Evolutionary conservation across 768 basidiomycete species (phyloP).

Genomic region (Pleurotus sapidus): DNA sequence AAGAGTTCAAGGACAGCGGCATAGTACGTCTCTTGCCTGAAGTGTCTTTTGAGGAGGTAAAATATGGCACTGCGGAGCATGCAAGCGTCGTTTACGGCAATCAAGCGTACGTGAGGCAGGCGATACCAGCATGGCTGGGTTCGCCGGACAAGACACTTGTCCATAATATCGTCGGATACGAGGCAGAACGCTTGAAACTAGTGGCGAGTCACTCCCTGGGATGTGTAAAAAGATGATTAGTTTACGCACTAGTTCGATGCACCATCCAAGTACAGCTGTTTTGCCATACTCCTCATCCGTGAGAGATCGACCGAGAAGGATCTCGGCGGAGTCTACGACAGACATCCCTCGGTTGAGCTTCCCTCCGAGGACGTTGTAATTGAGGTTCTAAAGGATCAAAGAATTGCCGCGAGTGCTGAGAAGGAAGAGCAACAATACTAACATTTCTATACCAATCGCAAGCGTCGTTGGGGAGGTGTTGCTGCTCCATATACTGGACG

Average conservation of each 20-base stretch:
- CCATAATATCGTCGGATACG: slow-evolving; percentile 97
- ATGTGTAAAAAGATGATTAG: neutral
- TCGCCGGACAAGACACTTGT: slow-evolving; percentile 87
- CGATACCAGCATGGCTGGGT: slow-evolving; percentile 95
- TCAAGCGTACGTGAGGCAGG: slow-evolving; percentile 59
- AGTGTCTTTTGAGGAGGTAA: slow-evolving; percentile 80
- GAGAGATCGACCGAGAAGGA: slow-evolving; percentile 68
- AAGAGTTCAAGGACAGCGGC: slow-evolving; percentile 87
- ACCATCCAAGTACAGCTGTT: slow-evolving; percentile 89
- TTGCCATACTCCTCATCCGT: slow-evolving; percentile 84
- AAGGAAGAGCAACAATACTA: slow-evolving; percentile 16
- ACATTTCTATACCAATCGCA: slow-evolving; percentile 84
- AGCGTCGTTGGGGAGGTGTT: slow-evolving; percentile 83
- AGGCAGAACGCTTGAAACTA: slow-evolving; percentile 97
- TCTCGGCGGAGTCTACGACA: slow-evolving; percentile 88
- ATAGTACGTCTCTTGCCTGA: slow-evolving; percentile 77
- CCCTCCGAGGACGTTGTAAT: slow-evolving; percentile 91
- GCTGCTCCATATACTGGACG: slow-evolving; percentile 61
- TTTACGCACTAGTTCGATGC: slow-evolving; percentile 81
- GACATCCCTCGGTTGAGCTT: slow-evolving; percentile 95
- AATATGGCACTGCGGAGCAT: slow-evolving; percentile 95
- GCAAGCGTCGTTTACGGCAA: slow-evolving; percentile 94
- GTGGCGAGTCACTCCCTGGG: neutral
- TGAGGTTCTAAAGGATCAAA: slow-evolving; percentile 55
- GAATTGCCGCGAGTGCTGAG: neutral